phyloP scores from a whole-genome alignment of 805 yeast genomes.

The Suhomyces prunicola region DNA sequence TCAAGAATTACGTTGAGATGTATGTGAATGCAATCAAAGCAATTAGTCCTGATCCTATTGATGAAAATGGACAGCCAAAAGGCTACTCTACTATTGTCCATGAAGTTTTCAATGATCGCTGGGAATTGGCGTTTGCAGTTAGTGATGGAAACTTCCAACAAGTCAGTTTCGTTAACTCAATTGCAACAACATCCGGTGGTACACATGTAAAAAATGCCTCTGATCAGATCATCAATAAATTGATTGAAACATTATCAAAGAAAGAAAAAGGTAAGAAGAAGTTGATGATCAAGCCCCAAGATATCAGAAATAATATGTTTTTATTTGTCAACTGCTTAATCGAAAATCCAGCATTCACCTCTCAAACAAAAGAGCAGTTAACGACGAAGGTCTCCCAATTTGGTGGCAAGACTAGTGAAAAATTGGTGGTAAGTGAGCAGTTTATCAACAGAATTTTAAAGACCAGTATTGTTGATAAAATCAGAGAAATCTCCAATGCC shows the following conservation, averaged over 20 bases:
- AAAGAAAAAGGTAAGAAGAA: constrained; percentile 66
- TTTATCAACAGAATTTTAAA: constrained; percentile 67
- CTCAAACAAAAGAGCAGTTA: constrained; percentile 94
- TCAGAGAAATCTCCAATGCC: constrained; percentile 77
- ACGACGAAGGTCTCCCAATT: constrained; percentile 87
- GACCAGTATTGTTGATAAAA: constrained; percentile 69
- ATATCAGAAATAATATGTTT: constrained; percentile 86
- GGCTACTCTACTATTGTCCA: constrained; percentile 57
- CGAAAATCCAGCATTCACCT: constrained; percentile 95
- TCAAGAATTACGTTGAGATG: constrained; percentile 85
- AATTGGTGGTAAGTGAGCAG: constrained; percentile 68
- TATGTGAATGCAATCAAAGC: constrained; percentile 74
- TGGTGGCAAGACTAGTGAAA: constrained; percentile 62
- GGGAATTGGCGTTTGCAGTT: constrained; percentile 96
- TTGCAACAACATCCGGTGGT: constrained; percentile 97
- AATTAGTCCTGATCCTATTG: constrained; percentile 36
- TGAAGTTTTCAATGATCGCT: constrained; percentile 77
- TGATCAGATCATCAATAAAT: constrained; percentile 78
- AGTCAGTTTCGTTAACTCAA: constrained; percentile 94
- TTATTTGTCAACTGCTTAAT: constrained; percentile 86
- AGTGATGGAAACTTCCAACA: constrained; percentile 90
- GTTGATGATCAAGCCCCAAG: constrained; percentile 79
- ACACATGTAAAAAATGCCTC: constrained; percentile 86
- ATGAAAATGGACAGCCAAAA: constrained; percentile 31
- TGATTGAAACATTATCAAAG: constrained; percentile 58